Percentiles rank a stretch among this genome's conserved stretches.
Conservation (phyloP, 2,329 filamentous ascomycete species). For the Colletotrichum lini region DNA sequence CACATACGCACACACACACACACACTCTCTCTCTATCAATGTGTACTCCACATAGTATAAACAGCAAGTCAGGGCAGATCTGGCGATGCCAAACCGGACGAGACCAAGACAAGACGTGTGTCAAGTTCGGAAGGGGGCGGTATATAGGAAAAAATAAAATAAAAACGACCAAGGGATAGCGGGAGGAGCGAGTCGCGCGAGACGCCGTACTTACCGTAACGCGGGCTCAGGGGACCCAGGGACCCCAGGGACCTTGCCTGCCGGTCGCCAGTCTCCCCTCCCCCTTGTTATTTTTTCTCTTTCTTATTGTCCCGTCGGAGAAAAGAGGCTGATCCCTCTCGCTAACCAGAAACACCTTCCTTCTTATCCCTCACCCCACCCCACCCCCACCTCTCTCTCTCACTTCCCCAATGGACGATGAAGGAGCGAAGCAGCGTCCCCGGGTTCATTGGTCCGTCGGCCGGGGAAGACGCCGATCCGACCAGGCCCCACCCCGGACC, state of each 20-base stretch:
- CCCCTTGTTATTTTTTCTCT: too few relatives aligned
- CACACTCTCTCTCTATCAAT: too few relatives aligned
- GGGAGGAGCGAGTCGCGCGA: conserved; percentile 23
- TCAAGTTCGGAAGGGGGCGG: conserved; percentile 23
- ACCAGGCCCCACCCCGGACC: too few relatives aligned
- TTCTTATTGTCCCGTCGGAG: neutral
- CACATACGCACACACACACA: neutral
- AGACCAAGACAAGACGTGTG: conserved; percentile 40
- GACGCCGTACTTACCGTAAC: too few relatives aligned
- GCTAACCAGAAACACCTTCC: conserved; percentile 12
- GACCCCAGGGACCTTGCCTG: conserved; percentile 1
- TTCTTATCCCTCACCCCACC: neutral
- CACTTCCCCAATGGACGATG: too few relatives aligned
- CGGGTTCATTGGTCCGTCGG: conserved; percentile 1
- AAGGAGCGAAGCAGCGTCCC: neutral
- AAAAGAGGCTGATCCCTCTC: neutral
- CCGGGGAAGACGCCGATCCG: neutral
- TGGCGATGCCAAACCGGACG: conserved; percentile 9
- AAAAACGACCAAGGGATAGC: neutral
- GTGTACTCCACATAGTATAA: too few relatives aligned
- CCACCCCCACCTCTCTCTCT: too few relatives aligned
- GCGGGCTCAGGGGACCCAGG: neutral
- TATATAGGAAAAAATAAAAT: too few relatives aligned
- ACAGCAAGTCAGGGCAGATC: neutral
- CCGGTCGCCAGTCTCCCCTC: neutral